These are phyloP conservation scores for Epichloe gansuensis DNA, from an alignment of 2,329 filamentous ascomycete genomes.

Conservation along the genomic window DNA sequence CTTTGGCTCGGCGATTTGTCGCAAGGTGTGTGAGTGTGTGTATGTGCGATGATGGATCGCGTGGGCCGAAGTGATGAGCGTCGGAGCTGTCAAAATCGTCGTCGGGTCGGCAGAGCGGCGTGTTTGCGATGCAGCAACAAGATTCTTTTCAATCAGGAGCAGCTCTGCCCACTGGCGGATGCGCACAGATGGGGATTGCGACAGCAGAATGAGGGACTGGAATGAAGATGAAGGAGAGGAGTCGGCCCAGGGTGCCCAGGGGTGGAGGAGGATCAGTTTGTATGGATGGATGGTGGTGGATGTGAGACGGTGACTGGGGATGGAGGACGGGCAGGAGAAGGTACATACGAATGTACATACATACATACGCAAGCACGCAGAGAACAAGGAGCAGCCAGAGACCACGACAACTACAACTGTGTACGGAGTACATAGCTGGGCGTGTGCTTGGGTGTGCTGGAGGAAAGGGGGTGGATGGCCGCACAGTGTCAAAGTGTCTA, in stretches of 20 bases:
- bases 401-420: background rate
- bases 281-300: slow-evolving; percentile 9
- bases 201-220: slow-evolving; percentile 22
- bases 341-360: too few species aligned
- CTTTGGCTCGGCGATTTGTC: background rate
- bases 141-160: background rate
- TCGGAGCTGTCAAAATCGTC: slow-evolving; percentile 5
- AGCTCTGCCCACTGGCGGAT: slow-evolving; percentile 5
- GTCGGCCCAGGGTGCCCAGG: slow-evolving; percentile 10
- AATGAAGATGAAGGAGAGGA: slow-evolving; percentile 16
- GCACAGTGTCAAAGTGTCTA: background rate
- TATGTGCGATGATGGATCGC: background rate
- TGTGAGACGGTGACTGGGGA: background rate
- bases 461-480: too few species aligned
- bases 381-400: background rate
- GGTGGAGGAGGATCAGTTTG: slow-evolving; percentile 8
- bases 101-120: slow-evolving; percentile 5
- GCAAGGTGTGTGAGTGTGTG: background rate
- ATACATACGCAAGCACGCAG: background rate
- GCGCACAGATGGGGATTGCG: slow-evolving; percentile 11
- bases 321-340: background rate
- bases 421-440: too few species aligned
- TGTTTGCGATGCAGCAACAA: background rate
- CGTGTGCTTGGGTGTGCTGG: background rate
- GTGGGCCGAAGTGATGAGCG: background rate